These are phyloP conservation scores for Hippophae rhamnoides DNA, from an alignment of 306 rosid species.

Conservation along the genomic window DNA sequence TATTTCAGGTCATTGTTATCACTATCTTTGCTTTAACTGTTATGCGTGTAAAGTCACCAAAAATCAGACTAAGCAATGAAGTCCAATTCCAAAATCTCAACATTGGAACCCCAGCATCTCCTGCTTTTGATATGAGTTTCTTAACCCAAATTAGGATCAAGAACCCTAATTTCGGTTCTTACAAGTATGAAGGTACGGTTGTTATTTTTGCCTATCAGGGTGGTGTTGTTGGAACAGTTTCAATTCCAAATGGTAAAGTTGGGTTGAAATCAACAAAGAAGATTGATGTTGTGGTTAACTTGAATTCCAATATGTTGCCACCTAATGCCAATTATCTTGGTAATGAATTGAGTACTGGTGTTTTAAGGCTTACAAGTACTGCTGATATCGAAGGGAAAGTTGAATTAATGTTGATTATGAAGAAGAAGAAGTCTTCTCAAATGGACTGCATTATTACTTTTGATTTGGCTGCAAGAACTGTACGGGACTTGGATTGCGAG, in stretches of 20 bases:
- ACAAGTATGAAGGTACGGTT: constrained; percentile 11
- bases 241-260: constrained; percentile 18
- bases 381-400: constrained; percentile 17
- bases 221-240: constrained; percentile 11
- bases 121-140: constrained; percentile 21
- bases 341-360: constrained; percentile 11
- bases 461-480: too few relatives aligned
- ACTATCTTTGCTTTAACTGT: constrained; percentile 8
- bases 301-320: constrained; percentile 11
- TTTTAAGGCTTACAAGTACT: constrained; percentile 11
- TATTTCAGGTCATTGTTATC: constrained; percentile 19
- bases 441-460: too few relatives aligned
- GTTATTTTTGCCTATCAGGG: constrained; percentile 13
- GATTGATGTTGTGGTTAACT: constrained; percentile 12
- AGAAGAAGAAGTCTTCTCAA: too few relatives aligned
- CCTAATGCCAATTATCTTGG: constrained; percentile 6
- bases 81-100: neutral
- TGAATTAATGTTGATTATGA: too few relatives aligned
- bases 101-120: neutral
- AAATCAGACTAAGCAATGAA: constrained; percentile 7
- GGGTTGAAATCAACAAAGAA: constrained; percentile 19
- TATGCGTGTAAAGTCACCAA: constrained; percentile 15
- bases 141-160: constrained; percentile 18
- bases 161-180: constrained; percentile 26
- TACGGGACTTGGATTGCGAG: too few relatives aligned